A percentile compares a stretch with the other conserved stretches of the same genome.
Conservation (phyloP, 805 yeast genomes). For the Kazachstania bromeliacearum region DNA sequence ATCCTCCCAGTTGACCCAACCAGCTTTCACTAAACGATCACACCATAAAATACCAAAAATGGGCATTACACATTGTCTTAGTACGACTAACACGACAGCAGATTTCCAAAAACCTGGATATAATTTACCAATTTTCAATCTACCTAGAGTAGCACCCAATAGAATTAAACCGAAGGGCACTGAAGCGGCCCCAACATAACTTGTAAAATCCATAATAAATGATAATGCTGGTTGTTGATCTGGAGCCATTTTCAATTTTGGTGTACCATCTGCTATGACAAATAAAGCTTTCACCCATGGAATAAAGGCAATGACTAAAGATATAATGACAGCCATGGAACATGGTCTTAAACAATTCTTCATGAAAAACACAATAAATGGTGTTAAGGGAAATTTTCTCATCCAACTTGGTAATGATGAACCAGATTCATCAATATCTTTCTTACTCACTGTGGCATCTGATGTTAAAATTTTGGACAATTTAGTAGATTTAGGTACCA, state of each 20-base stretch:
- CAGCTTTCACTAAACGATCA: slow-evolving; percentile 52
- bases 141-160: slow-evolving; percentile 82
- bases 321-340: slow-evolving; percentile 55
- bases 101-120: slow-evolving; percentile 62
- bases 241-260: slow-evolving; percentile 63
- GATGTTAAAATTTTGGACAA: slow-evolving; percentile 28
- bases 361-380: slow-evolving; percentile 27
- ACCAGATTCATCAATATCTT: slow-evolving; percentile 27
- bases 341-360: slow-evolving; percentile 64
- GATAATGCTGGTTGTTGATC: slow-evolving; percentile 79
- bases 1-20: slow-evolving; percentile 48
- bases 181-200: slow-evolving; percentile 76
- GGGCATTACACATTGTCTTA: slow-evolving; percentile 65
- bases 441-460: slow-evolving; percentile 26
- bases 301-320: slow-evolving; percentile 65
- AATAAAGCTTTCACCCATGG: slow-evolving; percentile 82
- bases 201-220: slow-evolving; percentile 71
- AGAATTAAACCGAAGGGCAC: slow-evolving; percentile 83
- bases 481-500: slow-evolving; percentile 17
- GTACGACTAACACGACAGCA: slow-evolving; percentile 46
- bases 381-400: slow-evolving; percentile 23
- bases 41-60: slow-evolving; percentile 64
- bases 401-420: slow-evolving; percentile 20
- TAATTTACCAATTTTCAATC: slow-evolving; percentile 52
- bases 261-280: slow-evolving; percentile 36